These are phyloP conservation scores for Fomitopsis serialis DNA, from an alignment of 768 basidiomycete genomes.

Conservation along the genomic window DNA sequence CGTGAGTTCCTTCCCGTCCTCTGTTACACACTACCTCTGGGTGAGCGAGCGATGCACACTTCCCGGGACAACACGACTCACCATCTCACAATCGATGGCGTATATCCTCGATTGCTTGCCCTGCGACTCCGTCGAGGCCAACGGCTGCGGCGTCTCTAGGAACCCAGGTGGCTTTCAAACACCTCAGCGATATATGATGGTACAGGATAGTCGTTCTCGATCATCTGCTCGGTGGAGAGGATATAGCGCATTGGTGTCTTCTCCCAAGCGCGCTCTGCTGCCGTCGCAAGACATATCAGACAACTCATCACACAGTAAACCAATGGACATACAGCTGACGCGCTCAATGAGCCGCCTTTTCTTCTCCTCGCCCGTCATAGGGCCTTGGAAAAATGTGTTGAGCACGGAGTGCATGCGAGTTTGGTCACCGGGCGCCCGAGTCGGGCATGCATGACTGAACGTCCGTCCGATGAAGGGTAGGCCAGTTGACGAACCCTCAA, in stretches of 20 bases:
- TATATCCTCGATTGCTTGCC: conserved; percentile 46
- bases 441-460: conserved; percentile 92
- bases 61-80: conserved; percentile 26
- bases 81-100: conserved; percentile 98
- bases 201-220: conserved; percentile 89
- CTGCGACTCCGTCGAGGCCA: conserved; percentile 25
- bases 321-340: conserved; percentile 28
- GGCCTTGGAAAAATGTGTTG: conserved; percentile 75
- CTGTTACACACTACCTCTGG: conserved; percentile 68
- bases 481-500: conserved; percentile 18
- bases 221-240: conserved; percentile 79
- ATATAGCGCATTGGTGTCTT: conserved; percentile 67
- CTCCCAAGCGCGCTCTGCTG: conserved; percentile 58
- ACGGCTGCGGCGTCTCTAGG: conserved; percentile 69
- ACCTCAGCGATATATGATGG: conserved; percentile 80
- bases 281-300: conserved; percentile 1
- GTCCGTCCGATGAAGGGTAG: conserved; percentile 68
- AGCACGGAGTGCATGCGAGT: conserved; percentile 83
- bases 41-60: background rate
- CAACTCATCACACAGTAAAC: background rate
- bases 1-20: conserved; percentile 86
- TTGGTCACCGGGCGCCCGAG: conserved; percentile 86
- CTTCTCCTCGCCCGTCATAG: conserved; percentile 77
- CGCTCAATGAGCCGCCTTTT: conserved; percentile 50
- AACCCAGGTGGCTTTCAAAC: conserved; percentile 65